Base-by-base conservation (phyloP, 2,329 filamentous ascomycete genomes). In the Pseudogymnoascus sp. region DNA sequence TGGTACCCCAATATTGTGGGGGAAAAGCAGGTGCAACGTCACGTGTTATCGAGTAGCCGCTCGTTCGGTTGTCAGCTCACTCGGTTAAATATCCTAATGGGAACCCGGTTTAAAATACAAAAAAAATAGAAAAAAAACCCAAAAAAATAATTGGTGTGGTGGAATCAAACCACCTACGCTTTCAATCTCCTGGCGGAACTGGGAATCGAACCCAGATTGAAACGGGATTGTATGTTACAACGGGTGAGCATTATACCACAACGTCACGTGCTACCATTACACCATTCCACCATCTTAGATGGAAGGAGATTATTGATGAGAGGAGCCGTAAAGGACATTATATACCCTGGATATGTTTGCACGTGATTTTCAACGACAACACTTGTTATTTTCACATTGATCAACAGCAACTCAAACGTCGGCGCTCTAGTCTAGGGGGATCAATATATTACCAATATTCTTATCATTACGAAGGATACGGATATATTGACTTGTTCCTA, bases 171-270 rank as follows among this genome's bases (percentile, higher is more conserved):
- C 66, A 63, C 68, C 61, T 34, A 59, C 57, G 60, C 62, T 64
- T 68, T 66, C 67, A 70, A 69, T 39, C 57, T 54, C 25, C 25
- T 70, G 69, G 69, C 69, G 69, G 69, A 67, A 66, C 69, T 69
- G 69, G 68, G 69, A 70, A 70, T 70, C 69, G 69, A 70, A 70
- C 69, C 69, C 69, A 69, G 68, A 70, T 70, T 70, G 68, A 70
- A 69, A 70, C 67, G 67, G 69, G 61, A 61, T 60, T 64, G 61
- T 62, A 64, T 67, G 60, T 61, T 57, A 57, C 62, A 62, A 63
- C 61, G 61, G 16, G 4, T 30, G n/a, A 43, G 58, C 50, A 61
- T 62, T 64, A 59, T 32, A 63, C 69, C 69, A 70, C 69, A 70
- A 61, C 47, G 54, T 61, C 60, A 58, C 60, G 60, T 59, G 50